Evolutionary conservation across 352 stramenopile species (phyloP).

Genomic region (Phytophthora cryptogea): DNA sequence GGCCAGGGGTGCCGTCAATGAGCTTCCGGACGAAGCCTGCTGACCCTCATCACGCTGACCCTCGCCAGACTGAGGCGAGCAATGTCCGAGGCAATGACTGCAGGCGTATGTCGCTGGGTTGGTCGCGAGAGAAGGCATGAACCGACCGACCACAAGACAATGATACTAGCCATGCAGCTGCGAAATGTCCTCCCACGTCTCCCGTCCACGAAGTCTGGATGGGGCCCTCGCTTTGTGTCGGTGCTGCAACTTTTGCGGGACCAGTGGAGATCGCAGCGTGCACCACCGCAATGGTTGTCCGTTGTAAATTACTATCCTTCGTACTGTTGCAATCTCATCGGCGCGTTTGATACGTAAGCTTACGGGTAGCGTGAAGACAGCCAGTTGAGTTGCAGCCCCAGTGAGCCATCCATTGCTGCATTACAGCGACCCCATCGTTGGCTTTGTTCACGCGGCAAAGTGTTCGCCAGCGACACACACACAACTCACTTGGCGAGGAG

Average conservation of each 20-base stretch:
- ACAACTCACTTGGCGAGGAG: conserved; percentile 4
- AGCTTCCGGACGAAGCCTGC: not conserved
- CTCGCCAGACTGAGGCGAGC: conserved; percentile 3
- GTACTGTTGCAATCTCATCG: not conserved
- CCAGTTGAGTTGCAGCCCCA: conserved; percentile 1
- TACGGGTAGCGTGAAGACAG: conserved; percentile 3
- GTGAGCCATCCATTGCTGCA: conserved; percentile 8
- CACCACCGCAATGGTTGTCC: conserved; percentile 4
- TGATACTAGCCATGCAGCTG: conserved; percentile 6
- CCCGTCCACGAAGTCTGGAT: conserved; percentile 8
- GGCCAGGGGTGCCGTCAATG: not conserved
- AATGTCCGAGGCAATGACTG: conserved; percentile 6
- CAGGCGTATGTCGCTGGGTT: not conserved
- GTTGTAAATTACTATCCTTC: not conserved
- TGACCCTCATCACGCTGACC: not conserved
- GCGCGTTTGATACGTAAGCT: not conserved
- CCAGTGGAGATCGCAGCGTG: not conserved
- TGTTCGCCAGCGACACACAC: conserved; percentile 8
- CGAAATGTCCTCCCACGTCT: not conserved
- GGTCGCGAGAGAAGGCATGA: not conserved
- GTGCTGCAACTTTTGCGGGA: conserved; percentile 1
- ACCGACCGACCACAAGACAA: not conserved
- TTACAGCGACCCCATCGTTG: conserved; percentile 22
- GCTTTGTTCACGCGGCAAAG: conserved; percentile 6
- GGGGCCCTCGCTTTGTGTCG: not conserved